These are phyloP conservation scores for Limnomonas spitsbergensis DNA, from an alignment of 139 green algal species.

Conservation along the genomic window DNA sequence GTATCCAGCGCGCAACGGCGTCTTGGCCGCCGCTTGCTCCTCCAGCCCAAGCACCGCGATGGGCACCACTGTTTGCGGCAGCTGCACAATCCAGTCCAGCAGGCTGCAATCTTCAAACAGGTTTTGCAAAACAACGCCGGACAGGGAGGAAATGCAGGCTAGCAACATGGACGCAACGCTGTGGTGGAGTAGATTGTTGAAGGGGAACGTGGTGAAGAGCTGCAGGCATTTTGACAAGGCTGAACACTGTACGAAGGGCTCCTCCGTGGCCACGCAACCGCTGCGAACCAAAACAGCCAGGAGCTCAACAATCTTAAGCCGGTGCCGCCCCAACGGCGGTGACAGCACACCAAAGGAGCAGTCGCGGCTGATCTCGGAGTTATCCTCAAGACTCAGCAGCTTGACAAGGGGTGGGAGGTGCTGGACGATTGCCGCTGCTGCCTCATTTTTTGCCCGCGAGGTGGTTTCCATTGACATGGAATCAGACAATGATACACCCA, in stretches of 20 bases:
- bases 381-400: slow-evolving; percentile 41
- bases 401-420: slow-evolving; percentile 57
- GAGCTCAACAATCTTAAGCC: slow-evolving; percentile 78
- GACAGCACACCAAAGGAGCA: slow-evolving; percentile 75
- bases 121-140: slow-evolving; percentile 49
- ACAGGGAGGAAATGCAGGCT: slow-evolving; percentile 34
- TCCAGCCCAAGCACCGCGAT: slow-evolving; percentile 25
- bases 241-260: slow-evolving; percentile 47
- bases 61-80: slow-evolving; percentile 37
- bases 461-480: slow-evolving; percentile 31
- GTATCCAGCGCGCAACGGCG: slow-evolving; percentile 72
- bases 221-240: slow-evolving; percentile 59
- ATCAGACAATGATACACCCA: not conserved
- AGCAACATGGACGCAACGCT: slow-evolving; percentile 63
- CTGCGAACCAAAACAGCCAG: slow-evolving; percentile 73
- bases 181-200: slow-evolving; percentile 90
- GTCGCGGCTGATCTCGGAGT: slow-evolving; percentile 35
- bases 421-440: slow-evolving; percentile 40
- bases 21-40: too few relatives aligned
- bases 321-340: slow-evolving; percentile 66
- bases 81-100: slow-evolving; percentile 12
- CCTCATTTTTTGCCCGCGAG: slow-evolving; percentile 29
- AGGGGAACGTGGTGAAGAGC: slow-evolving; percentile 78
- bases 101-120: slow-evolving; percentile 58
- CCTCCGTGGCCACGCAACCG: slow-evolving; percentile 49